Conservation (phyloP, 129 eudicot genomes). For the Pittosporum tobira region DNA sequence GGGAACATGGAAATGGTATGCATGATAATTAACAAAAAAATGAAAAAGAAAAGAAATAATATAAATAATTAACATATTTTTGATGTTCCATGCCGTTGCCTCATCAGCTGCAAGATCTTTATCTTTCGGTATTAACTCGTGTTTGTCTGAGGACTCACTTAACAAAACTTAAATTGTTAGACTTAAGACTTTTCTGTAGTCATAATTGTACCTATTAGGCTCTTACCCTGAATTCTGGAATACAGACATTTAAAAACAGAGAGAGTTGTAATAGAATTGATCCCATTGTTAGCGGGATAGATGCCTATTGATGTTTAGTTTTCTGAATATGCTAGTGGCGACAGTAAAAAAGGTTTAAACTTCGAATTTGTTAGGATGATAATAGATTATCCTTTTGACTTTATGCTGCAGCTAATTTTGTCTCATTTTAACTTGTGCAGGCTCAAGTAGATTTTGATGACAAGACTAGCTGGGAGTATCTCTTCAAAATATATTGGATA, state of each 20-base stretch:
- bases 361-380: neutral
- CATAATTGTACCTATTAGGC: neutral
- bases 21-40: no score
- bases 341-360: neutral
- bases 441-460: conserved; percentile 96
- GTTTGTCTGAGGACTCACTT: no score
- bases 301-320: neutral
- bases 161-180: no score
- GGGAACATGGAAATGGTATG: conserved; percentile 74
- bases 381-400: no score
- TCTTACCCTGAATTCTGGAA: no score
- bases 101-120: neutral
- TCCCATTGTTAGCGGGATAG: neutral
- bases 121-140: neutral
- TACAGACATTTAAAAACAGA: no score
- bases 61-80: conserved; percentile 2
- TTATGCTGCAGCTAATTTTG: conserved; percentile 7
- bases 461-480: conserved; percentile 91
- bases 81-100: conserved; percentile 1
- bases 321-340: neutral
- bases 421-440: conserved; percentile 38
- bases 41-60: no score
- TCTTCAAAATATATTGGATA: conserved; percentile 89
- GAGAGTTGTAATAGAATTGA: no score
- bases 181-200: neutral